Evolutionary conservation across 2,329 filamentous ascomycete genomes (phyloP), one percentile per base, ranked within the genome.

Genomic region (Pseudocercospora musae): DNA sequence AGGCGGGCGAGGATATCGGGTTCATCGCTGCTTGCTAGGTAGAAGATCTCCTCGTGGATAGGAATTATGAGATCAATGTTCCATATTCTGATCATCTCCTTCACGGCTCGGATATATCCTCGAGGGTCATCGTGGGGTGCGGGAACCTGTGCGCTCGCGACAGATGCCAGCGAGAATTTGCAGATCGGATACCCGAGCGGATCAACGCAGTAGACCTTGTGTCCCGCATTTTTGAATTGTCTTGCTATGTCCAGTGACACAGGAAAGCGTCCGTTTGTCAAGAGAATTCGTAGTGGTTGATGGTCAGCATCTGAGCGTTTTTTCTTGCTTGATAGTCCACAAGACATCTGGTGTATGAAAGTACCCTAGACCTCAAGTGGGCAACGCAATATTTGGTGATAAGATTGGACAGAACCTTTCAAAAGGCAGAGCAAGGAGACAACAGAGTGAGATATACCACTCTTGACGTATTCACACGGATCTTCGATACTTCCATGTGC

Each of bases 1-100:
- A 75, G 60, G 29, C 69, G 60, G 10, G 57, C 48, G 9, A 72
- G 31, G n/a, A 72, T 73, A 25, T 68, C 65, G 0, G 53, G 55
- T 37, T 73, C 69, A 1, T 59, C 60, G 57, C 66, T 66, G 27
- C 69, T 68, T 2, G 72, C 68, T 13, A 75, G 68, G 59, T 68
- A 70, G 64, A 74, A 74, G 15, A 72, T 69, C 58, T 74, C 73
- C 49, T 75, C 72, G 59, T 75, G 72, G 33, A 75, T 67, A 1
- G 71, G 73, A 42, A 75, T 54, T 25, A 68, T 65, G 25, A 65
- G 59, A 49, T 68, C 62, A 53, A 68, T 64, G 4, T 65, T 40
- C 66, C 66, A 68, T 27, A 60, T 57, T 13, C 55, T 23, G 5
- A 59, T 60, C 21, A 62, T 53, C 5, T 65, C 61, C 33, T 60